A percentile compares a stretch with the other conserved stretches of the same genome.
Conservation (phyloP, 305 asterid species). For the Solanum chacoense region DNA sequence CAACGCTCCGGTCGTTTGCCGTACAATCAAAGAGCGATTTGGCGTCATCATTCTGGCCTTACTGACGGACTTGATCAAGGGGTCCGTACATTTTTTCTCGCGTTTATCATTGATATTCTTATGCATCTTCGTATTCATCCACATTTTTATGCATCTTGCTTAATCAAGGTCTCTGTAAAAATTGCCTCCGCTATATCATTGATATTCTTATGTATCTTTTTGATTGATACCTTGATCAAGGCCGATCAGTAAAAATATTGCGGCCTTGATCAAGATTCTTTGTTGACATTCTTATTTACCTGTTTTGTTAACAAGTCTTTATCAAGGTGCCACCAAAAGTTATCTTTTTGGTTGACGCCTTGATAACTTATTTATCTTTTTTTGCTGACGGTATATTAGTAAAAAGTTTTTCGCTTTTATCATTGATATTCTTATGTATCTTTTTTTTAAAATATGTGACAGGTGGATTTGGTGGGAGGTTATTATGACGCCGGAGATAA, state of each 20-base stretch:
- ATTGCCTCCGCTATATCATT: no score
- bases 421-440: neutral
- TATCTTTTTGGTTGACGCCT: neutral
- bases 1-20: constrained; percentile 96
- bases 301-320: neutral
- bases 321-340: neutral
- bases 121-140: neutral
- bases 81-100: constrained; percentile 13
- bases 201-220: neutral
- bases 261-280: neutral
- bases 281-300: neutral
- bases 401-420: neutral
- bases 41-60: constrained; percentile 98
- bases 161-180: neutral
- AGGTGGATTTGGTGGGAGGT: constrained; percentile 92
- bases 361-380: neutral
- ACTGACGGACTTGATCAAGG: constrained; percentile 96
- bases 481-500: constrained; percentile 86
- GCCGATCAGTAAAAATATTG: neutral
- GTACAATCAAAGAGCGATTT: constrained; percentile 55
- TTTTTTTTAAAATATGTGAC: neutral
- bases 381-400: constrained; percentile 49
- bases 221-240: neutral
- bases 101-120: neutral
- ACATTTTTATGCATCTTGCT: neutral